A percentile compares a stretch with the other conserved stretches of the same genome.
Evolutionary conservation across 306 rosid genomes (phyloP).

Genomic region (Cyamopsis tetragonoloba): DNA sequence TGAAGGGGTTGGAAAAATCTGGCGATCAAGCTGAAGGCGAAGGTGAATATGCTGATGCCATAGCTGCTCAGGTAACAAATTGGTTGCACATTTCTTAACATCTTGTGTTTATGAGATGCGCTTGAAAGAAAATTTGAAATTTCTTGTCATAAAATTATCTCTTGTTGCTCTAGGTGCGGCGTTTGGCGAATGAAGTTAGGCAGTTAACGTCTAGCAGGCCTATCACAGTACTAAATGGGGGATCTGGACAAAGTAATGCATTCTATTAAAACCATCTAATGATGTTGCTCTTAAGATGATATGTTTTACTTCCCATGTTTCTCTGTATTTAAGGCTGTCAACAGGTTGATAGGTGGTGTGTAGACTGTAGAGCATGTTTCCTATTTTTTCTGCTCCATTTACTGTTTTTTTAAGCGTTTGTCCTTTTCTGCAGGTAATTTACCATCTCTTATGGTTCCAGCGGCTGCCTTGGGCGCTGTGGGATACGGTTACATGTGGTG

Average conservation of each 20-base stretch:
- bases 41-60: slow-evolving; percentile 57
- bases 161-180: slow-evolving; percentile 56
- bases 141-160: background rate
- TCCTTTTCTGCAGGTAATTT: slow-evolving; percentile 52
- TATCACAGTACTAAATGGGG: slow-evolving; percentile 66
- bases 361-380: background rate
- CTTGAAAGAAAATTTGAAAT: background rate
- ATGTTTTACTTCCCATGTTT: background rate
- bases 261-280: background rate
- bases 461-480: slow-evolving; percentile 71
- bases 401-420: background rate
- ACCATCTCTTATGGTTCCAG: slow-evolving; percentile 71
- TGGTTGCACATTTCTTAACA: background rate
- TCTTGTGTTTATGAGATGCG: background rate
- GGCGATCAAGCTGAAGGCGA: slow-evolving; percentile 64
- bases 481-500: slow-evolving; percentile 98
- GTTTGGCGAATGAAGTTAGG: slow-evolving; percentile 65
- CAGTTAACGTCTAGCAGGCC: slow-evolving; percentile 41
- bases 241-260: slow-evolving; percentile 52
- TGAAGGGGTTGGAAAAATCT: slow-evolving; percentile 66
- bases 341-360: background rate
- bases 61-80: slow-evolving; percentile 66
- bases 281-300: background rate
- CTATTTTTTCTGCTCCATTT: background rate
- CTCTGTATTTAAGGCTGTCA: background rate